A percentile compares a stretch with the other conserved stretches of the same genome.
Conservation (phyloP, 2,329 filamentous ascomycete genomes). For the Macrophomina tecta region DNA sequence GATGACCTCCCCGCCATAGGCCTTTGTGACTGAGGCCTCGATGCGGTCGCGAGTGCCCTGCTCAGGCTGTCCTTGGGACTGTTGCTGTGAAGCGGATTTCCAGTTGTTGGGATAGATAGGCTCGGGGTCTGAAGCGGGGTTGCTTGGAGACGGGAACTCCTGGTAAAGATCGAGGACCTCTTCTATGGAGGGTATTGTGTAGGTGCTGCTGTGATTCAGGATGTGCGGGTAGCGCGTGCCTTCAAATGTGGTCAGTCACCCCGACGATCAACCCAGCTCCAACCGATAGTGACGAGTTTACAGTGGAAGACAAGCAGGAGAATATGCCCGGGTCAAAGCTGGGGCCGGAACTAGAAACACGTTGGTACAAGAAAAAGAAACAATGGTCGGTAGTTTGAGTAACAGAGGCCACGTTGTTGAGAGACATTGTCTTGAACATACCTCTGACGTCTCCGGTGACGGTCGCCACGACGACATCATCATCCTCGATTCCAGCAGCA, state of each 20-base stretch:
- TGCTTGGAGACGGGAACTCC: neutral
- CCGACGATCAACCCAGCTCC: too few species aligned
- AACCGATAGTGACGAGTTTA: neutral
- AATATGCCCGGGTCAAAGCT: neutral
- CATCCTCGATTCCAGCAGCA: neutral
- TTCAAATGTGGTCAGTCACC: neutral
- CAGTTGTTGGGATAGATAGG: neutral
- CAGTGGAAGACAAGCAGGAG: neutral
- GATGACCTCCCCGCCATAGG: neutral
- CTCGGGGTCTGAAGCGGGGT: neutral
- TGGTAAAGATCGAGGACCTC: conserved; percentile 14
- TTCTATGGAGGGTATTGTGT: conserved; percentile 21
- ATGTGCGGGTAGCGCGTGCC: conserved; percentile 24
- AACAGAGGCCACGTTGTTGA: neutral
- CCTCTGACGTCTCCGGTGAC: conserved; percentile 9
- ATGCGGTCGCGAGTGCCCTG: neutral
- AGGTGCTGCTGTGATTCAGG: conserved; percentile 16
- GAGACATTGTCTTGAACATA: neutral
- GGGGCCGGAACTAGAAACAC: neutral
- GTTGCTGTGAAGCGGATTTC: neutral
- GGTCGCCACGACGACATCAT: conserved; percentile 4
- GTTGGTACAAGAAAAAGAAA: neutral
- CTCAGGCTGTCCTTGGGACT: neutral
- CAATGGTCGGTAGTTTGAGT: neutral
- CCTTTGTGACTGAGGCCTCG: neutral